Base-by-base conservation (phyloP, 768 basidiomycete species). In the Xanthoconium stramineum region DNA sequence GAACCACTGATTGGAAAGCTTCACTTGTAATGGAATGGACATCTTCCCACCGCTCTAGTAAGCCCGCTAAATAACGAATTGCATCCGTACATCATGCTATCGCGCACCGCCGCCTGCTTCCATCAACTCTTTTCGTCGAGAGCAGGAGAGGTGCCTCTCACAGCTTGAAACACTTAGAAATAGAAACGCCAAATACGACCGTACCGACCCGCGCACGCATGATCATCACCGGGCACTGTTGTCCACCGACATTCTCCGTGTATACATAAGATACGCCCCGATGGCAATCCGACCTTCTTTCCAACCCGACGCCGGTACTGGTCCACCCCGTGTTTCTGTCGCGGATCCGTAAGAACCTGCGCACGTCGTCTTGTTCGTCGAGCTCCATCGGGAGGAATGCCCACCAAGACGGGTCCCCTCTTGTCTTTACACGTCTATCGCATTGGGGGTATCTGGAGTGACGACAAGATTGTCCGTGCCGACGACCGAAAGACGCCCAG, bases 361-460 rank as follows among this genome's bases (percentile, higher is more conserved):
- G 17, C 45, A 8, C n/a, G 14, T 47, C 14, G 28, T 19, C 46
- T 35, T 6, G 33, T 35, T 35, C 33, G 6, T 35, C 19, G 12
- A 1, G 20, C n/a, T 28, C 29, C 15, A 6, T 19, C 15, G 17
- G 42, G 37, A 24, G 30, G 36, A 6, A 61, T 53, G 60, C 9
- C 37, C 14, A 36, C 24, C 20, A 54, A 56, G 17, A 28, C 52
- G 9, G 47, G 13, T 28, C 56, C 65, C 6, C 11, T 33, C 3
- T 24, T 62, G 53, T 62, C 58, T 47, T 50, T 71, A 13, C 70
- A 71, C 38, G 55, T 71, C 47, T 71, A 71, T 50, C 63, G 68
- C 1, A 50, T 60, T 11, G 71, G 71, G 0, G 55, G 67, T 17
- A 51, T 71, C 14, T 68, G 68, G 57, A 50, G 64, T 19, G 66